phyloP scores from a whole-genome alignment of 225 moss, liverwort and hornwort species.

The Thuidium tamariscinum region DNA sequence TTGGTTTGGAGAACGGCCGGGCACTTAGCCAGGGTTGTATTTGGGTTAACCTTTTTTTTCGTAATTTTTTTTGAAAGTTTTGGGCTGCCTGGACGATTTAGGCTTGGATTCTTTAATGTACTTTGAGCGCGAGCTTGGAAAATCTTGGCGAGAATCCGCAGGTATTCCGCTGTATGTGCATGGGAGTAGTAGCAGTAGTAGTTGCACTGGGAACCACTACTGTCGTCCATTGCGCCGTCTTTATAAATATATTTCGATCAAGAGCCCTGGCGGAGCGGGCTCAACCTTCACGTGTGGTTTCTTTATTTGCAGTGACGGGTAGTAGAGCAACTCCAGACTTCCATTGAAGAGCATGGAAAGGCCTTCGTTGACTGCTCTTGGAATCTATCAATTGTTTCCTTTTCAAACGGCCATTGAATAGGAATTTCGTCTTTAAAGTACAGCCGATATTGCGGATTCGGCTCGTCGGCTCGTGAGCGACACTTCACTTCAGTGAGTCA shows the following conservation, averaged over 20 bases:
- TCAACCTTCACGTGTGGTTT: not conserved
- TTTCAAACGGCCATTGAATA: not conserved
- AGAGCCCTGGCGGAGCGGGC: not conserved
- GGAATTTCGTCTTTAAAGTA: not conserved
- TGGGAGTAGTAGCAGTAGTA: not conserved
- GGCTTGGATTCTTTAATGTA: conserved; percentile 5
- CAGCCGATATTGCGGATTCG: conserved; percentile 7
- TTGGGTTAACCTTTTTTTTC: not conserved
- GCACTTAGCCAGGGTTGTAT: not conserved
- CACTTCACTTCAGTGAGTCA: not conserved
- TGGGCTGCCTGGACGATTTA: not conserved
- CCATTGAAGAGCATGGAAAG: not conserved
- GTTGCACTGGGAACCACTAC: not conserved
- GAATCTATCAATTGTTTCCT: not conserved
- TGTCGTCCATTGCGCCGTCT: not conserved
- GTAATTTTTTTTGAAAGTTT: not conserved
- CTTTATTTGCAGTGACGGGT: not conserved
- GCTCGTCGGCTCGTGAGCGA: not conserved
- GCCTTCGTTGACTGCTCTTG: not conserved
- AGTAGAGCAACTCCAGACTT: not conserved
- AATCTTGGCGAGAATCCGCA: not conserved
- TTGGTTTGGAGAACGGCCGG: not conserved
- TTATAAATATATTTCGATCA: not conserved
- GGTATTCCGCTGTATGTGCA: conserved; percentile 10
- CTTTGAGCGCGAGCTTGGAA: not conserved